A percentile compares a stretch with the other conserved stretches of the same genome.
Conservation (phyloP, 208 protist species). For the Strigomonas culicis region DNA sequence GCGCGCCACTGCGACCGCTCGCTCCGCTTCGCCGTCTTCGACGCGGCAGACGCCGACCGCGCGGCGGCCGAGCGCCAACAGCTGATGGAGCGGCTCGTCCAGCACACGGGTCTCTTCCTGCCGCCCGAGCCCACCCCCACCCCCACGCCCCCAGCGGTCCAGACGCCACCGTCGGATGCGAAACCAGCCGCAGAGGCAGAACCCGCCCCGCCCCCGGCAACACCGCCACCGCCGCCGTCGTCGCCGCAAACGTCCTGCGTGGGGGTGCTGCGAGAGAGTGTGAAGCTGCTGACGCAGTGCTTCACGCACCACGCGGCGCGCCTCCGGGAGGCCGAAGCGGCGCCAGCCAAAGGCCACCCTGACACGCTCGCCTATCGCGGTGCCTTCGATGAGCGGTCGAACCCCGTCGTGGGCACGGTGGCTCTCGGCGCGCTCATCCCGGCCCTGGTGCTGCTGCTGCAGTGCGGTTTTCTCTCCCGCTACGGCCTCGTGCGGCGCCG, state of each 20-base stretch:
- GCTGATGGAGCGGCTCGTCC: neutral
- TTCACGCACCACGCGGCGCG: neutral
- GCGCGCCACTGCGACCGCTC: constrained; percentile 14
- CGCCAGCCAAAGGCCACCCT: neutral
- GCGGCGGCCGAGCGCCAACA: neutral
- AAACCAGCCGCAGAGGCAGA: too few relatives aligned
- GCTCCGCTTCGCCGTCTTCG: neutral
- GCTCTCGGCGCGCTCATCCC: neutral
- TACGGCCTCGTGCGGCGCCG: neutral
- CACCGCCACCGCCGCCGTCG: neutral
- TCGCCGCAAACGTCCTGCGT: constrained; percentile 11
- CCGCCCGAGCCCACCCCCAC: too few relatives aligned
- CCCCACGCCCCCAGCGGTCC: too few relatives aligned
- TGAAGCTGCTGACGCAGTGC: constrained; percentile 25
- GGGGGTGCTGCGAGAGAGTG: constrained; percentile 21
- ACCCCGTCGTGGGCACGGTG: neutral
- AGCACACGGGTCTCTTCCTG: neutral
- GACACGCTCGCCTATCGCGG: neutral
- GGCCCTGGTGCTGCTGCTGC: neutral
- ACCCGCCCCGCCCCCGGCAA: too few relatives aligned
- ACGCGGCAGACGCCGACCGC: neutral
- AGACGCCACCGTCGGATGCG: too few relatives aligned
- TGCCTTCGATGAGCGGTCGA: neutral
- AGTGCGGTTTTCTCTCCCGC: neutral
- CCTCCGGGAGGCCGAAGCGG: neutral